A percentile compares a stretch with the other conserved stretches of the same genome.
Conservation (phyloP, 1,284 basidiomycete species). For the Hymenochaete sp. region DNA sequence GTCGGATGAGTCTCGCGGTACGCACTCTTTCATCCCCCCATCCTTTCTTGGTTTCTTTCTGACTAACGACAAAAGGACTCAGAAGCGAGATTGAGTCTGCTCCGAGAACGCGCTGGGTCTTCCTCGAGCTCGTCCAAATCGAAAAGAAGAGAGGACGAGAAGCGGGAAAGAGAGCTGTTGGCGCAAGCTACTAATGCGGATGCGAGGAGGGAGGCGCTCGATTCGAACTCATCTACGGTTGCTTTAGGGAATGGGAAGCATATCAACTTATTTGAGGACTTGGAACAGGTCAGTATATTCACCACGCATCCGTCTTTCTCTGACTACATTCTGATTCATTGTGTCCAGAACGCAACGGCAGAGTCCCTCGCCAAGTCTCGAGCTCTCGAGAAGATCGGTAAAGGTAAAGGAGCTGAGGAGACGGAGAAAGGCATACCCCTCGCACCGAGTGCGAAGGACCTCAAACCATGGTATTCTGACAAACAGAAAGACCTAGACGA, state of each 20-base stretch:
- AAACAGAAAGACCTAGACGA: slow-evolving; percentile 20
- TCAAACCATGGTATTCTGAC: slow-evolving; percentile 69
- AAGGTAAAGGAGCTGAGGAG: slow-evolving; percentile 39
- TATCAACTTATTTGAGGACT: slow-evolving; percentile 72
- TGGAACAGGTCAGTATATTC: slow-evolving; percentile 45
- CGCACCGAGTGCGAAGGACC: slow-evolving; percentile 63
- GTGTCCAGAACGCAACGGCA: slow-evolving; percentile 34
- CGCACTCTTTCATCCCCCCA: no score
- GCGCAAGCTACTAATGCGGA: slow-evolving; percentile 18
- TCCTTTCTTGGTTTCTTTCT: not conserved
- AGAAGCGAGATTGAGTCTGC: slow-evolving; percentile 62
- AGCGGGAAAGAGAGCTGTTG: slow-evolving; percentile 28
- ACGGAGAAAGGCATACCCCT: slow-evolving; percentile 63
- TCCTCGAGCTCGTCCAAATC: slow-evolving; percentile 27
- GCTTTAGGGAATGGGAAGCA: slow-evolving; percentile 30
- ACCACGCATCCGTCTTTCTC: not conserved
- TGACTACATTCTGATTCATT: slow-evolving; percentile 6
- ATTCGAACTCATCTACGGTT: slow-evolving; percentile 19
- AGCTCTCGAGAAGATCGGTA: slow-evolving; percentile 25
- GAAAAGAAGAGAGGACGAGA: slow-evolving; percentile 33
- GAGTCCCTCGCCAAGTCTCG: slow-evolving; percentile 36
- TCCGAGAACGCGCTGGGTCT: slow-evolving; percentile 51
- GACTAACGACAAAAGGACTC: slow-evolving; percentile 45
- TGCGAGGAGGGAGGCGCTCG: slow-evolving; percentile 23
- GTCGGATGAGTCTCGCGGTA: slow-evolving; percentile 62